phyloP scores from a whole-genome alignment of 176 grass and related monocot species.

The Pontederia crassipes region DNA sequence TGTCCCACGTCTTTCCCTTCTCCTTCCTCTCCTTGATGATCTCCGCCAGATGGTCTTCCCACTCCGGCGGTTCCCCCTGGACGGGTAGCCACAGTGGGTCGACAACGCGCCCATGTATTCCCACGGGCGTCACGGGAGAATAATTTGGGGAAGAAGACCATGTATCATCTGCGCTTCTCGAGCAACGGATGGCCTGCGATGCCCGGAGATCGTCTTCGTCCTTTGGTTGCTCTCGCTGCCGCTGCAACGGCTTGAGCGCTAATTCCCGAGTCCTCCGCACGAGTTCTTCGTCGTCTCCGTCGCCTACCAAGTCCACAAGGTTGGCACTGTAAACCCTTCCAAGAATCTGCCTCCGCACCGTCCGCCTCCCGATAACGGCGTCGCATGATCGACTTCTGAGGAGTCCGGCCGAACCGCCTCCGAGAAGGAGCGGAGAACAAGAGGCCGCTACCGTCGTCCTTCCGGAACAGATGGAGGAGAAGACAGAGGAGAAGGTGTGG shows the following conservation, averaged over 20 bases:
- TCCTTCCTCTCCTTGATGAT: neutral
- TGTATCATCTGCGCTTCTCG: neutral
- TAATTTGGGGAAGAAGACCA: neutral
- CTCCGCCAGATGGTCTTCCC: neutral
- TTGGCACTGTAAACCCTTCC: neutral
- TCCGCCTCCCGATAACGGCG: too few relatives aligned
- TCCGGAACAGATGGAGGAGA: too few relatives aligned
- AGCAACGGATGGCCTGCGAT: neutral
- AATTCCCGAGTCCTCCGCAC: neutral
- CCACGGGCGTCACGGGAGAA: neutral
- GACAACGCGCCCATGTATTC: neutral
- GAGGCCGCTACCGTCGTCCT: too few relatives aligned
- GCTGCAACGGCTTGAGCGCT: neutral
- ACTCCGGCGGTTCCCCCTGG: neutral
- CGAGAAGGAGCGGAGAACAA: too few relatives aligned
- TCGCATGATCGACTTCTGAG: too few relatives aligned
- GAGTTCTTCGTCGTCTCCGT: neutral
- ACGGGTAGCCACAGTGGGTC: neutral
- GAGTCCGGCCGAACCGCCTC: too few relatives aligned
- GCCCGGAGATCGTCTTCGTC: neutral
- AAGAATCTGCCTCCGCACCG: too few relatives aligned
- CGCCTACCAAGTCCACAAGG: neutral
- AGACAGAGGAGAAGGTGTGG: too few relatives aligned
- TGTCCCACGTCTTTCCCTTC: neutral
- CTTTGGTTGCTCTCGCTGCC: neutral